Evolutionary conservation across 2,329 filamentous ascomycete species (phyloP).

Genomic region (Hypomyces rosellus): DNA sequence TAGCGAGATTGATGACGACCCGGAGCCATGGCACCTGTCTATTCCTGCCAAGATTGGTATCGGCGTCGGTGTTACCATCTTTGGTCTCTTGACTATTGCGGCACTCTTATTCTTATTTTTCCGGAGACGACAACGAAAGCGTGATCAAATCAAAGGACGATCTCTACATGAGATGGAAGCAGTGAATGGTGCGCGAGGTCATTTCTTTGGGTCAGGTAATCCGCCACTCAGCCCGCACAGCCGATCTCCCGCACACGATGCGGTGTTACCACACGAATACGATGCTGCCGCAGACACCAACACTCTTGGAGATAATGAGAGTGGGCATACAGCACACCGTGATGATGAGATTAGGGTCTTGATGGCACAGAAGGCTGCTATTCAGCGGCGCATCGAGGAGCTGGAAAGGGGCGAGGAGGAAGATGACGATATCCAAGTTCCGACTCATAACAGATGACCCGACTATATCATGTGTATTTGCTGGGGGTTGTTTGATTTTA

Average conservation of each 20-base stretch:
- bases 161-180: constrained; percentile 18
- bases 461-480: neutral
- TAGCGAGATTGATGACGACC: constrained; percentile 20
- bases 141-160: neutral
- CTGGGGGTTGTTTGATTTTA: neutral
- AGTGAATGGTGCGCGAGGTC: constrained; percentile 16
- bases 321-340: constrained; percentile 15
- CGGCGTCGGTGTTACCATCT: constrained; percentile 26
- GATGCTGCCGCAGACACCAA: constrained; percentile 20
- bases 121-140: constrained; percentile 15
- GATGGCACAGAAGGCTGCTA: constrained; percentile 28
- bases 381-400: constrained; percentile 30
- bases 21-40: constrained; percentile 18
- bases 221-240: constrained; percentile 1
- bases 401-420: constrained; percentile 17
- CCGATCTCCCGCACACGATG: constrained; percentile 7
- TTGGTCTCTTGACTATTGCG: constrained; percentile 24
- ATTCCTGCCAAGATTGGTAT: constrained; percentile 29
- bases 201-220: constrained; percentile 11
- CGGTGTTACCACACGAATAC: constrained; percentile 28
- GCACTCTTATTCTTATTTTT: constrained; percentile 20
- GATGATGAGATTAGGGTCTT: constrained; percentile 27
- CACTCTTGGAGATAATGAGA: constrained; percentile 18
- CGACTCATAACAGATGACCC: neutral
- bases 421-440: neutral